phyloP scores from a whole-genome alignment of 225 moss, liverwort and hornwort genomes.

The Sphagnum tenellum region DNA sequence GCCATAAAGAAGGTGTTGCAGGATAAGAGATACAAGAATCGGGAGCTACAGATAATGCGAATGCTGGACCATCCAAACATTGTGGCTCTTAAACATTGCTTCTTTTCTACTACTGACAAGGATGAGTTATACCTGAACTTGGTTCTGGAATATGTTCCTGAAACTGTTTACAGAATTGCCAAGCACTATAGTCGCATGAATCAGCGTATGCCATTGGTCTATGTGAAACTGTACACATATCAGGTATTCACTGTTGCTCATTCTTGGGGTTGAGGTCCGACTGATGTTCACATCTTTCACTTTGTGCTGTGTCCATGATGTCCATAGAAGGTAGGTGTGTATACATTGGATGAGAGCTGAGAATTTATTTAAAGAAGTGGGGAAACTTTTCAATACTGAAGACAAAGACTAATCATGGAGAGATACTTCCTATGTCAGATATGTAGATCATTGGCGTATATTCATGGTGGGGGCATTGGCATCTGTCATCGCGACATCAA shows the following conservation, averaged over 20 bases:
- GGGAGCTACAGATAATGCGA: constrained; percentile 96
- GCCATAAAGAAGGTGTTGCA: constrained; percentile 99
- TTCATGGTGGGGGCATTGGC: constrained; percentile 54
- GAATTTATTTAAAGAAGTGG: background rate
- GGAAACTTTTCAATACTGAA: background rate
- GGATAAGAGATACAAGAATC: constrained; percentile 93
- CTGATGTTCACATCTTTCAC: background rate
- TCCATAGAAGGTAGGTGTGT: too few relatives aligned
- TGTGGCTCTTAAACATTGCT: constrained; percentile 95
- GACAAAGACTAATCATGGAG: background rate
- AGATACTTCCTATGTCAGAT: constrained; percentile 19
- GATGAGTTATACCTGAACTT: constrained; percentile 64
- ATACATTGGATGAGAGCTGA: background rate
- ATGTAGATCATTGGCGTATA: constrained; percentile 55
- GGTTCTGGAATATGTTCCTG: constrained; percentile 62
- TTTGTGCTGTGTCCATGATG: too few relatives aligned
- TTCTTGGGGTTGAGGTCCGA: background rate
- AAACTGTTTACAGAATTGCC: constrained; percentile 54
- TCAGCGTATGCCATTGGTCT: constrained; percentile 56
- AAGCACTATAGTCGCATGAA: constrained; percentile 64
- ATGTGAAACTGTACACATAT: constrained; percentile 61
- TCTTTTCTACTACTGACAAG: constrained; percentile 83
- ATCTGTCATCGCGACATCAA: constrained; percentile 69
- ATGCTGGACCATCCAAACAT: constrained; percentile 94
- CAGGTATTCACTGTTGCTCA: constrained; percentile 13